Evolutionary conservation across 176 grass and related monocot genomes (phyloP).

Genomic region (Eragrostis curvula): DNA sequence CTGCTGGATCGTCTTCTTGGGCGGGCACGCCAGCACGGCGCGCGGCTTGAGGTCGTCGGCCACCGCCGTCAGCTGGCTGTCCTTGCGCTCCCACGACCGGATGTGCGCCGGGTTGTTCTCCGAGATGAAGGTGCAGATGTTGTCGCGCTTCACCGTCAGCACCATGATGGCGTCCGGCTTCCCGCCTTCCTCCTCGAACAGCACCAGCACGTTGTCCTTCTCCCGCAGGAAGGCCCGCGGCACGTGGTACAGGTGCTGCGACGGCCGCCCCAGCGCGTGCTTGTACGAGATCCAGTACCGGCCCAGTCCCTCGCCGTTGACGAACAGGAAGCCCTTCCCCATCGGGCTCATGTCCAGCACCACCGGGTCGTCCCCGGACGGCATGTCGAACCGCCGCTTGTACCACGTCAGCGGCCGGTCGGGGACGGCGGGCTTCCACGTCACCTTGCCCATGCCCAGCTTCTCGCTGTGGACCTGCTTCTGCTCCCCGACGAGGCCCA

Average conservation of each 20-base stretch:
- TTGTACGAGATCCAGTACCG: slow-evolving; percentile 84
- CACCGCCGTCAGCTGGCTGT: slow-evolving; percentile 44
- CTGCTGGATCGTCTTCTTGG: slow-evolving; percentile 71
- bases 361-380: slow-evolving; percentile 56
- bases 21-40: slow-evolving; percentile 51
- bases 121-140: slow-evolving; percentile 84
- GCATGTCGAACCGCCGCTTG: slow-evolving; percentile 70
- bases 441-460: slow-evolving; percentile 50
- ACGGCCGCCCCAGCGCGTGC: slow-evolving; percentile 69
- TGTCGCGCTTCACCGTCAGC: slow-evolving; percentile 86
- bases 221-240: slow-evolving; percentile 57
- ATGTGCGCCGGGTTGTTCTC: slow-evolving; percentile 67
- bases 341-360: slow-evolving; percentile 70
- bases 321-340: slow-evolving; percentile 71
- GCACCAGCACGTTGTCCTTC: slow-evolving; percentile 58
- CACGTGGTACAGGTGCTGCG: slow-evolving; percentile 80
- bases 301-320: slow-evolving; percentile 73
- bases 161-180: slow-evolving; percentile 69
- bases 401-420: slow-evolving; percentile 71
- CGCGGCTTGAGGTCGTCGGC: slow-evolving; percentile 43
- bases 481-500: slow-evolving; percentile 65
- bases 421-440: slow-evolving; percentile 49
- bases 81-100: slow-evolving; percentile 57
- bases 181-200: slow-evolving; percentile 85
- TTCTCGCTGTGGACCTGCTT: slow-evolving; percentile 46